Base-by-base conservation (phyloP, 2,329 filamentous ascomycete species). In the Colletotrichum filicis region DNA sequence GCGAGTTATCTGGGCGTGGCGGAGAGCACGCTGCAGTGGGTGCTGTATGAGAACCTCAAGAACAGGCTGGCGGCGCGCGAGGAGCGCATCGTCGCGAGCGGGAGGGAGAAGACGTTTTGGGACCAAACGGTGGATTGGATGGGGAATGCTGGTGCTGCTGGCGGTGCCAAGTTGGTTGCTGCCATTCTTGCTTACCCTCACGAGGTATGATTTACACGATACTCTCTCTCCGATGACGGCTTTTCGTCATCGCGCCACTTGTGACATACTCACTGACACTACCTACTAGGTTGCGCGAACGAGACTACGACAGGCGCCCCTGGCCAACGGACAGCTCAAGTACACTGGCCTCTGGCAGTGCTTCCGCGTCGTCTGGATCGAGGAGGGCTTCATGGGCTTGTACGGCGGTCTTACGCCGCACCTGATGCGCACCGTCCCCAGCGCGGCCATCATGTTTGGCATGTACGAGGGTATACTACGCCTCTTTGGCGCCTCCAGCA, bases 361-460 rank as follows among this genome's bases (percentile, higher is more conserved):
- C 85, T 97, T 98, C 87, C 91, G 91, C 80, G 88, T 95, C 22
- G 93, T 98, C 57, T 96, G 92, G 89, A 93, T 92, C 79, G 95
- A 98, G 79, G 96, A 98, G 82, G 95, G 95, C 60, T 88, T 98
- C 82, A 90, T 92, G 59, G 94, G 93, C 37, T 86, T 98, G 74
- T 98, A 98, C 80, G 95, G 96, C 68, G 95, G 95, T 22, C 87
- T 98, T 79, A 97, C 95, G 16, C 95, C 96, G 59, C 96, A 98
- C 81, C 90, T 98, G 78, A 90, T 98, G 83, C 90, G 95, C 74
- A 95, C 95, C 7, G 95, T 98, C 6, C 96, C 96, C 1, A 97
- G 94, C 77, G 95, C 96, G 8, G 95, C 94, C 76, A 97, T 98
- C 82, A 98, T 97, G 94, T 98, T 98, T 82, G 95, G 95, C 83